Percentiles rank a stretch among this genome's conserved stretches.
Conservation (phyloP, 345 rosid species). For the Lepidium sativum region DNA sequence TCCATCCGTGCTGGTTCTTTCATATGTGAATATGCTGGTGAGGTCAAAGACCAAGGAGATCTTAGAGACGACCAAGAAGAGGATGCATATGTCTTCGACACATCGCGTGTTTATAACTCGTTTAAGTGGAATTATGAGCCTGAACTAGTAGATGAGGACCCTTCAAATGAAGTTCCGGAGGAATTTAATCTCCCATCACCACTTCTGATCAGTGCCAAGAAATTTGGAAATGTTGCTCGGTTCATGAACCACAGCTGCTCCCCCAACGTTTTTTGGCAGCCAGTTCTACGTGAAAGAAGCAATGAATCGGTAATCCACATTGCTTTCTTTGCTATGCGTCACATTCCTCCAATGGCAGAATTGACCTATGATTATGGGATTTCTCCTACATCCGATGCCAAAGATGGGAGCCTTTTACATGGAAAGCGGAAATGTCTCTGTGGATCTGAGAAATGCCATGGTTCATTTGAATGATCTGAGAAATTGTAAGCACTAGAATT, state of each 20-base stretch:
- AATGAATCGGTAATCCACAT: slow-evolving; percentile 33
- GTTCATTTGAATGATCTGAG: slow-evolving; percentile 35
- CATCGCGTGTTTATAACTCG: slow-evolving; percentile 38
- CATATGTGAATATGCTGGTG: slow-evolving; percentile 52
- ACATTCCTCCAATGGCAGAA: slow-evolving; percentile 63
- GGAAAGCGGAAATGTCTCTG: slow-evolving; percentile 57
- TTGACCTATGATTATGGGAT: slow-evolving; percentile 54
- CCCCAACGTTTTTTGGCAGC: slow-evolving; percentile 86
- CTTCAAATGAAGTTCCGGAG: slow-evolving; percentile 31
- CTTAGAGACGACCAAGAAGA: slow-evolving; percentile 29
- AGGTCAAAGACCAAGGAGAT: slow-evolving; percentile 21
- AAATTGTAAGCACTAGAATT: neutral
- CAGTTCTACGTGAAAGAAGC: slow-evolving; percentile 36
- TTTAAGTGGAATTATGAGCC: slow-evolving; percentile 32
- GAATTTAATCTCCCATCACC: slow-evolving; percentile 45
- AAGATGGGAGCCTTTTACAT: slow-evolving; percentile 18
- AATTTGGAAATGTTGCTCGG: slow-evolving; percentile 76
- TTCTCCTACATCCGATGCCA: slow-evolving; percentile 22
- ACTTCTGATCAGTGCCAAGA: slow-evolving; percentile 57
- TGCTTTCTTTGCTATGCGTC: slow-evolving; percentile 47
- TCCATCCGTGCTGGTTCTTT: slow-evolving; percentile 45
- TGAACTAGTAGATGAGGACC: slow-evolving; percentile 22
- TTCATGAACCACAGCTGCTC: slow-evolving; percentile 92
- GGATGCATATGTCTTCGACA: slow-evolving; percentile 51
- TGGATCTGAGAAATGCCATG: slow-evolving; percentile 53